Conservation (phyloP, 495 filamentous ascomycete species). For the Xeromyces bisporus region DNA sequence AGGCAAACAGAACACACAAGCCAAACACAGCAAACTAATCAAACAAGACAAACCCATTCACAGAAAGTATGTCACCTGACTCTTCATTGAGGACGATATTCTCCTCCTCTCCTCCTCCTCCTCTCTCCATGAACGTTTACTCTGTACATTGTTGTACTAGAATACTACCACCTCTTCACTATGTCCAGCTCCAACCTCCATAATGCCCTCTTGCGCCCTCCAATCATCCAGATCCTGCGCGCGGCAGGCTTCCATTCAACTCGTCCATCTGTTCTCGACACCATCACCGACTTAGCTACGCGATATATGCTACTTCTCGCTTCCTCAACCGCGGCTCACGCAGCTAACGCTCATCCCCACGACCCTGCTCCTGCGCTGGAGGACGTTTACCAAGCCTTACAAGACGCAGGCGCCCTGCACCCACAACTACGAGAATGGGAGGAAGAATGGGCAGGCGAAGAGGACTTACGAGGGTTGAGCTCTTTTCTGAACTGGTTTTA, state of each 20-base stretch:
- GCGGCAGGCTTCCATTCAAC: slow-evolving; percentile 70
- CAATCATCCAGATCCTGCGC: slow-evolving; percentile 71
- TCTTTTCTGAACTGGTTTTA: slow-evolving; percentile 57
- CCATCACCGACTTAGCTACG: slow-evolving; percentile 55
- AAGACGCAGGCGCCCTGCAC: slow-evolving; percentile 52
- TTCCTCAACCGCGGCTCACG: slow-evolving; percentile 41
- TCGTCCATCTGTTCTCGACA: slow-evolving; percentile 58
- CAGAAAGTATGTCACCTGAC: no score
- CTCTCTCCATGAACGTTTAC: not conserved
- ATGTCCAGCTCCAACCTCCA: slow-evolving; percentile 39
- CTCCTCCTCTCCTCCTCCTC: not conserved
- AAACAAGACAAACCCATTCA: no score
- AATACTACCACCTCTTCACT: slow-evolving; percentile 2
- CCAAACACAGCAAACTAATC: no score
- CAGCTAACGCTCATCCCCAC: slow-evolving; percentile 35
- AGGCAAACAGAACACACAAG: no score
- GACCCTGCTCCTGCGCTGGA: slow-evolving; percentile 38
- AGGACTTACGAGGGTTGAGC: slow-evolving; percentile 60
- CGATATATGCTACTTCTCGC: slow-evolving; percentile 59
- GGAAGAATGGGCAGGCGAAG: slow-evolving; percentile 39
- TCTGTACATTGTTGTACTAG: not conserved
- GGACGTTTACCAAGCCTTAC: slow-evolving; percentile 68
- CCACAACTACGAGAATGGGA: slow-evolving; percentile 43
- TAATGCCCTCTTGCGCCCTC: slow-evolving; percentile 63
- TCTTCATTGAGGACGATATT: no score